Evolutionary conservation across 192 early-diverging fungal genomes (phyloP), one percentile per base, ranked within the genome.

Genomic region (Rhizoclosmatium globosum): DNA sequence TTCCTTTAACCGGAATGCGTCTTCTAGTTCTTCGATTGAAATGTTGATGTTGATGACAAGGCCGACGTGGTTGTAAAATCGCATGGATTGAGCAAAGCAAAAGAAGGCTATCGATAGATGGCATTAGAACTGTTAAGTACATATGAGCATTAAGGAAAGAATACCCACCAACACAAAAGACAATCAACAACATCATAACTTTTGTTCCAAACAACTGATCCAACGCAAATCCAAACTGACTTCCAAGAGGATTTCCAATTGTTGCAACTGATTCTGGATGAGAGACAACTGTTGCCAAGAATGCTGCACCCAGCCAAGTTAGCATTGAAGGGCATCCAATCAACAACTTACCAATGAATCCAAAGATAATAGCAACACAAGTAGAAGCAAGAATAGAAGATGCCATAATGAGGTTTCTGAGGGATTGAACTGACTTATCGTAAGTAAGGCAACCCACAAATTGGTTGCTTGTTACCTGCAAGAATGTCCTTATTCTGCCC

Each of bases 331-430:
- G 17, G 17, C 17, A 53, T 53, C 50, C 17, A 13, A 53, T 53
- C 17, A 13, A 17, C 6, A 53, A 31, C 23, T 62, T 1, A 62
- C 60, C 60, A 38, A 80, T 71, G 23, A 78, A 62, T 17, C 78
- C 77, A 53, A 76, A 73, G 38, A 82, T 78, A 47, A 85, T 58
- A 44, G 67, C 60, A 19, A 82, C 69, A 43, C 80, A 75, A 4
- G 83, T 82, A 3, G 83, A 77, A n/a, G 80, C 83, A 7, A 85
- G 78, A 65, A 85, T 80, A 2, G 83, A 85, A 7, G 83, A 31
- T 2, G 81, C 83, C 83, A 85, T 85, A 47, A 85, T 79, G 64
- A 79, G 79, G 68, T 85, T 85, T n/a, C 83, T 71, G 21, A 85
- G 83, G 3, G 79, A 80, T 66, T 85, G 83, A 38, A 85, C 83